These are phyloP conservation scores for Apiospora aurea DNA, from an alignment of 2,329 filamentous ascomycete species.

Conservation along the genomic window DNA sequence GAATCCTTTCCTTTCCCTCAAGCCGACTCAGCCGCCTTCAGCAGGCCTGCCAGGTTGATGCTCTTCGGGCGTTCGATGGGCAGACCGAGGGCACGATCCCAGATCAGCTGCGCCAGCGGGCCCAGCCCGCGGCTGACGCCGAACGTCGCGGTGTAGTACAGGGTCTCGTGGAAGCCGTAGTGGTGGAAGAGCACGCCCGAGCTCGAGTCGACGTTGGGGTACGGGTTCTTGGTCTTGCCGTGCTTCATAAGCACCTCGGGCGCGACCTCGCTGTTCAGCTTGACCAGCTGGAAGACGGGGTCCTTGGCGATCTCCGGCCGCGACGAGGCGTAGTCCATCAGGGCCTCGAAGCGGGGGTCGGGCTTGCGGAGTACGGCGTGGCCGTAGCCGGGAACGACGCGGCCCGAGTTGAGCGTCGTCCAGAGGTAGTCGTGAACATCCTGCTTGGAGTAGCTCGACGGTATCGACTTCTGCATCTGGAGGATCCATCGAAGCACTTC, in stretches of 20 bases:
- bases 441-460: constrained; percentile 76
- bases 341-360: constrained; percentile 92
- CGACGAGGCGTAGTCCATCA: constrained; percentile 92
- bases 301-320: constrained; percentile 86
- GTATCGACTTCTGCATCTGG: constrained; percentile 92
- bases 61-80: constrained; percentile 98
- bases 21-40: constrained; percentile 65
- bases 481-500: constrained; percentile 97
- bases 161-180: constrained; percentile 95
- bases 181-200: constrained; percentile 97
- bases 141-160: constrained; percentile 87
- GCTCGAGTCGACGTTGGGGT: constrained; percentile 93
- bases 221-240: constrained; percentile 98
- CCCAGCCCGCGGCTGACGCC: constrained; percentile 77
- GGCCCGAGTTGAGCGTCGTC: constrained; percentile 90
- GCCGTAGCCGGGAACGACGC: constrained; percentile 93
- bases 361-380: constrained; percentile 97
- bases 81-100: constrained; percentile 91
- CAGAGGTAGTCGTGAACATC: constrained; percentile 92
- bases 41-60: constrained; percentile 87
- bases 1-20: background rate
- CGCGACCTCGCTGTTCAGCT: constrained; percentile 91
- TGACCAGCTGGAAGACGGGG: constrained; percentile 92
- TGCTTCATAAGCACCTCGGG: constrained; percentile 91
- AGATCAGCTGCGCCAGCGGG: constrained; percentile 91